Base-by-base conservation (phyloP, 2,329 filamentous ascomycete species). In the Monilinia aucupariae region DNA sequence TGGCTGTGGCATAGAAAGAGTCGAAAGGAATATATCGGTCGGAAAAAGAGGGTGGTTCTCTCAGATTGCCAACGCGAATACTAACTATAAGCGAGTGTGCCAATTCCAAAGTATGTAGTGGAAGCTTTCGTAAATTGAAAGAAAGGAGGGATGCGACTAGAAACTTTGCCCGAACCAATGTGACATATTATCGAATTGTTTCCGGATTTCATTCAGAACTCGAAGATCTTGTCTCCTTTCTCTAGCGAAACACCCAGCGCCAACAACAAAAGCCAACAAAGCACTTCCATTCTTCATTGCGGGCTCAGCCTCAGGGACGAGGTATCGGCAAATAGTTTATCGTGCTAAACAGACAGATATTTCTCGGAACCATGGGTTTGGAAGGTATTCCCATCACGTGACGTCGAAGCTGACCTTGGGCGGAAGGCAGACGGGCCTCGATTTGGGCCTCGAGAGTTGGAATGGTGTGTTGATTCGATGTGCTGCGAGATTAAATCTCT, bases 391-490 rank as follows among this genome's bases (percentile, higher is more conserved):
- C 2, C 4, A 10, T 62, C 60, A 62, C 60, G 60, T 62, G 60
- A 62, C 15, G 3, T 9, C 13, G 4, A 20, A 58, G 43, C 60
- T 58, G 59, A 62, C 59, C 12, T n/a, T 32, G 12, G 13, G 27
- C 41, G 4, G 30, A 17, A 62, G 60, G 51, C 60, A 62, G 41
- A 43, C 60, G 52, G 60, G 60, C 60, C 60, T 62, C 52, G 12
- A 34, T 62, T 62, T 56, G 60, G 60, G 60, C 51, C 60, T 49
- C 51, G 51, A 56, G 43, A 27, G 53, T 41, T 58, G 30, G 32
- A 25, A 39, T 25, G 54, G 27, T 47, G 41, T 58, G 54, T n/a
- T 58, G 54, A 47, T 58, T 58, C 43, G 30, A 58, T 58, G 30
- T 34, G 30, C 41, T 48, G 54, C n/a, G 22, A 37, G 13, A 34